phyloP scores from a whole-genome alignment of 768 basidiomycete genomes.

The Panellus pusillus region DNA sequence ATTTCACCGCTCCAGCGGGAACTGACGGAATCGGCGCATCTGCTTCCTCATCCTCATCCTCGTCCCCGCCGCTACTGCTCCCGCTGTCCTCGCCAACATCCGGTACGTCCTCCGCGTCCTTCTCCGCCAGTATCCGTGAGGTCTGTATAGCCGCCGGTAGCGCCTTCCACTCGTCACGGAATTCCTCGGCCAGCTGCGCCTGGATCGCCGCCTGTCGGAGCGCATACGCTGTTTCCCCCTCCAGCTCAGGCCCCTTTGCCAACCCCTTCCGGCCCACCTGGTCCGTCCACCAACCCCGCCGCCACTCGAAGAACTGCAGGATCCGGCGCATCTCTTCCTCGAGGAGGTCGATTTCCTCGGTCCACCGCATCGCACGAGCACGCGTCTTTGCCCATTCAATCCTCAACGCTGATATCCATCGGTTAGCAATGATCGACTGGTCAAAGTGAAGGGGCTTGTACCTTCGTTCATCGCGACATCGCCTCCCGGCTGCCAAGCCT shows the following conservation, averaged over 20 bases:
- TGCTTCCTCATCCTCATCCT: no score
- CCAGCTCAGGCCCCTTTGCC: constrained; percentile 1
- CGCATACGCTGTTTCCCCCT: constrained; percentile 13
- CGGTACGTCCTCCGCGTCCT: no score
- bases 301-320: constrained; percentile 10
- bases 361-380: constrained; percentile 3
- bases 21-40: no score
- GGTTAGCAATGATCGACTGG: not conserved
- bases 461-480: constrained; percentile 4
- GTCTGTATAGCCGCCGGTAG: not conserved
- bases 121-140: no score
- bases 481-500: not conserved
- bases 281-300: constrained; percentile 8
- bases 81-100: no score
- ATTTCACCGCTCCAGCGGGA: no score
- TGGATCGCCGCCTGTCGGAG: constrained; percentile 6
- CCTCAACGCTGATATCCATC: not conserved
- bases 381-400: constrained; percentile 10
- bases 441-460: not conserved
- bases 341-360: constrained; percentile 13
- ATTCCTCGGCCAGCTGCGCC: not conserved
- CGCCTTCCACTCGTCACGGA: not conserved
- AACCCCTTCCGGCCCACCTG: not conserved
- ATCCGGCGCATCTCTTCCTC: constrained; percentile 17
- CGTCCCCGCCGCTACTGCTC: no score